Evolutionary conservation across 768 basidiomycete species (phyloP), one percentile per base, ranked within the genome.

Genomic region (Tephrocybe sp.): DNA sequence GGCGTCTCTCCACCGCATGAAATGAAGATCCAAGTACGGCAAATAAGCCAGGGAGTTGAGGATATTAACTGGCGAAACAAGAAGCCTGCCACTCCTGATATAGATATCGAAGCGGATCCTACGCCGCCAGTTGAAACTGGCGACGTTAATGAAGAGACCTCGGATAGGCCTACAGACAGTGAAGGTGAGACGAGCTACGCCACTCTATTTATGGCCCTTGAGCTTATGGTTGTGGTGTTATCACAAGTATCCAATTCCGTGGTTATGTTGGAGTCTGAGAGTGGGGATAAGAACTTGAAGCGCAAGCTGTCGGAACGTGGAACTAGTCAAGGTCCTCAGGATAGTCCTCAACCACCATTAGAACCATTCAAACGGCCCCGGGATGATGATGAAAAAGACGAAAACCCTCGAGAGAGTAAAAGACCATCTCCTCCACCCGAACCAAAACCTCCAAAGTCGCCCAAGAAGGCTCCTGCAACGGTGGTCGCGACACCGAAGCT

Each of bases 21-120:
- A 67, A 80, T 86, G 69, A 89, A 87, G 72, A 78, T 79, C 43
- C 70, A 71, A 61, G 81, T 87, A 51, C 78, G 85, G 45, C 87
- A 89, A 70, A 87, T 89, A 59, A 88, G 85, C 55, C 83, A 83
- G 61, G 84, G 85, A 22, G 87, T 89, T 30, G 87, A 88, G 65
- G 88, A 89, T 62, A 78, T 89, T 55, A 82, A 73, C 62, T 87
- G 86, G 87, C 74, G 77, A 63, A 82, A 79, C 51, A 67, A 68
- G 62, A 74, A 76, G 52, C 58, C 64, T 20, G 46, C 53, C 16
- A 58, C 61, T 6, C 59, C 64, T 31, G 67, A 69, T 51, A 66
- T 67, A 46, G 64, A 66, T 49, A 58, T 48, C 45, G 64, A 64
- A 35, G 53, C 41, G n/a, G 54, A 51, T 51, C 52, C 48, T 34